Percentiles rank a stretch among this genome's conserved stretches.
These are phyloP conservation scores for Pseudopyrenochaeta lycopersici DNA, from an alignment of 2,329 filamentous ascomycete species.

Conservation along the genomic window DNA sequence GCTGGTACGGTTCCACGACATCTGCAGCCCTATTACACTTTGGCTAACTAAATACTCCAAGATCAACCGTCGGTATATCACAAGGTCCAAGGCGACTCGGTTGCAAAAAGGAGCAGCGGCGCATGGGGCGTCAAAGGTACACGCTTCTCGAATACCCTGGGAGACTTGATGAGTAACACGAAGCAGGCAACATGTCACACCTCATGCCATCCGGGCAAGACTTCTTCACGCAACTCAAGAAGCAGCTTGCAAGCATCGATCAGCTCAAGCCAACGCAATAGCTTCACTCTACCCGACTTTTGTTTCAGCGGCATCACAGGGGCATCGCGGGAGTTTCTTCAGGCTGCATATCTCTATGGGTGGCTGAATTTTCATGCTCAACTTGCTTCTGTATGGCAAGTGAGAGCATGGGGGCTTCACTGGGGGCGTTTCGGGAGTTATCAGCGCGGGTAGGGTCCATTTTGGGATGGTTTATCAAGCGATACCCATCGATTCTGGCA, in stretches of 20 bases:
- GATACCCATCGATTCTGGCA: conserved; percentile 38
- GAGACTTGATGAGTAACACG: conserved; percentile 17
- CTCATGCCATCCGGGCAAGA: conserved; percentile 56
- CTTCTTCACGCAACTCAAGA: conserved; percentile 57
- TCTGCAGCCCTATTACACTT: conserved; percentile 7
- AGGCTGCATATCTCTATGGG: conserved; percentile 27
- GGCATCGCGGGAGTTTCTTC: conserved; percentile 48
- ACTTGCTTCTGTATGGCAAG: conserved; percentile 20
- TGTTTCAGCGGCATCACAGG: conserved; percentile 45
- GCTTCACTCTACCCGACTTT: conserved; percentile 23
- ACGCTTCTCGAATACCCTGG: conserved; percentile 4
- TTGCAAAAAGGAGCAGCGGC: conserved; percentile 46
- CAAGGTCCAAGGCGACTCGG: conserved; percentile 52
- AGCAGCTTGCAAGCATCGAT: conserved; percentile 54
- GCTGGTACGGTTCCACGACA: conserved; percentile 29
- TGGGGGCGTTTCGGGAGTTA: conserved; percentile 40
- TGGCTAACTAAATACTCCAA: conserved; percentile 29
- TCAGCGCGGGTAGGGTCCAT: conserved; percentile 9
- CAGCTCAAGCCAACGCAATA: conserved; percentile 44
- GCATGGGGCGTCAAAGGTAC: conserved; percentile 53
- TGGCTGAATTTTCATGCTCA: conserved; percentile 20
- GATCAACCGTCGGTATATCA: conserved; percentile 45
- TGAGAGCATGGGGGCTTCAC: conserved; percentile 26
- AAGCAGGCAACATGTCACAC: conserved; percentile 46
- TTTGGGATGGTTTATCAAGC: conserved; percentile 25